Evolutionary conservation across 257 asterid genomes (phyloP).

Genomic region (Plantago major): DNA sequence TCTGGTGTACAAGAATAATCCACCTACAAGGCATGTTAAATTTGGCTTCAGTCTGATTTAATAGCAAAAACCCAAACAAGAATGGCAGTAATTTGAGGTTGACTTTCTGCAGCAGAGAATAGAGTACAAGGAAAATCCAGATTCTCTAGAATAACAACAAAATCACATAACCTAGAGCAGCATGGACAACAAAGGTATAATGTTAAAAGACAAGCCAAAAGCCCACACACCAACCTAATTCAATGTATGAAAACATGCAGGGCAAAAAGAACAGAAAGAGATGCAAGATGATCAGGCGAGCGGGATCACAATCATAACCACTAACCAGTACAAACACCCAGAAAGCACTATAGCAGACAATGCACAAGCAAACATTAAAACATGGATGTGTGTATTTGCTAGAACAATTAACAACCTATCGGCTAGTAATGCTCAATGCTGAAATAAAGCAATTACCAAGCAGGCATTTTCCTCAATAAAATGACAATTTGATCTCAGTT

Average conservation of each 20-base stretch:
- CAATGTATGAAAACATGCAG: background rate
- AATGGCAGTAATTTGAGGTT: background rate
- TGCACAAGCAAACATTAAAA: no score
- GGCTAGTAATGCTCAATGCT: no score
- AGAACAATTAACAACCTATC: no score
- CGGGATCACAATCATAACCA: no score
- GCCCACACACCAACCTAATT: background rate
- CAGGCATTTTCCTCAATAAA: background rate
- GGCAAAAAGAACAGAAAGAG: background rate
- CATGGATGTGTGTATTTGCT: no score
- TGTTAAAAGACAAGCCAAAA: background rate
- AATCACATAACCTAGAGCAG: background rate
- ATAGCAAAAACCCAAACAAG: background rate
- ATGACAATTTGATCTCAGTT: background rate
- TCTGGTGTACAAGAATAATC: conserved; percentile 80
- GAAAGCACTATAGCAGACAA: no score
- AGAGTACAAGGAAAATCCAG: background rate
- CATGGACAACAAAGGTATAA: background rate
- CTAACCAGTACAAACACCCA: no score
- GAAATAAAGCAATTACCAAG: no score
- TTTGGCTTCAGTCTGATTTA: background rate
- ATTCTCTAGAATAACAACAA: background rate
- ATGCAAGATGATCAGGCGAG: no score
- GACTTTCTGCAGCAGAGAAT: background rate
- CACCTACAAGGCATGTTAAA: conserved; percentile 34